A percentile compares a stretch with the other conserved stretches of the same genome.
Conservation (phyloP, 352 stramenopile genomes). For the Globisporangium cederbergense region DNA sequence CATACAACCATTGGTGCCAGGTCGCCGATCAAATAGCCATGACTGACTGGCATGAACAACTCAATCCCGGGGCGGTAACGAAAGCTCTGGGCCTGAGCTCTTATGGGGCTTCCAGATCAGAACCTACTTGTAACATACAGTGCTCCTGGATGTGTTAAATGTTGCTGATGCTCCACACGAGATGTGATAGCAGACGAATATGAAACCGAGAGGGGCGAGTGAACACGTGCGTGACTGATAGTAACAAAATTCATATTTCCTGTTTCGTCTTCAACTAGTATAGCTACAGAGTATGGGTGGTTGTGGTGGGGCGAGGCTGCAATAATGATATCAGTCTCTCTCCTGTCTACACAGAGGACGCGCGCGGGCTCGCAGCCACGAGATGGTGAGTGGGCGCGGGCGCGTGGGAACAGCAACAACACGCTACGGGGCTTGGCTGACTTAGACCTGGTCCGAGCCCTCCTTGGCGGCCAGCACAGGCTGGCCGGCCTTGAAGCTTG, state of each 20-base stretch:
- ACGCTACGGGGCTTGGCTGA: not conserved
- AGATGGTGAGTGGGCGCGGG: not conserved
- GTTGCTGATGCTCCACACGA: not conserved
- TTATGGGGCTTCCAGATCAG: too few relatives aligned
- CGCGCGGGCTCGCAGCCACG: not conserved
- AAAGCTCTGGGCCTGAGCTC: too few relatives aligned
- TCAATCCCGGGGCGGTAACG: too few relatives aligned
- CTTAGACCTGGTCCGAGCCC: conserved; percentile 25
- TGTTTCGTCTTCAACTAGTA: conserved; percentile 7
- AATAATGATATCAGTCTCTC: conserved; percentile 12
- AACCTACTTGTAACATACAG: too few relatives aligned
- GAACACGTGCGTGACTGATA: too few relatives aligned
- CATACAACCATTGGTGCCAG: too few relatives aligned
- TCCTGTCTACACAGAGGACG: conserved; percentile 7
- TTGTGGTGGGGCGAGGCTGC: not conserved
- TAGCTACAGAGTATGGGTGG: conserved; percentile 3
- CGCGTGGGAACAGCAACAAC: not conserved
- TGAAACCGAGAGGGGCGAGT: not conserved
- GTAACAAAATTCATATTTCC: conserved; percentile 2
- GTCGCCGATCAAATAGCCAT: too few relatives aligned
- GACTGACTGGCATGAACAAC: too few relatives aligned
- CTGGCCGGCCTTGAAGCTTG: conserved; percentile 33
- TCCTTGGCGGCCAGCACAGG: conserved; percentile 23
- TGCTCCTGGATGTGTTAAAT: too few relatives aligned
- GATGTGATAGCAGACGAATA: not conserved